Evolutionary conservation across 2,329 filamentous ascomycete genomes (phyloP), one percentile per base, ranked within the genome.

Genomic region (Orbilia brochopaga): DNA sequence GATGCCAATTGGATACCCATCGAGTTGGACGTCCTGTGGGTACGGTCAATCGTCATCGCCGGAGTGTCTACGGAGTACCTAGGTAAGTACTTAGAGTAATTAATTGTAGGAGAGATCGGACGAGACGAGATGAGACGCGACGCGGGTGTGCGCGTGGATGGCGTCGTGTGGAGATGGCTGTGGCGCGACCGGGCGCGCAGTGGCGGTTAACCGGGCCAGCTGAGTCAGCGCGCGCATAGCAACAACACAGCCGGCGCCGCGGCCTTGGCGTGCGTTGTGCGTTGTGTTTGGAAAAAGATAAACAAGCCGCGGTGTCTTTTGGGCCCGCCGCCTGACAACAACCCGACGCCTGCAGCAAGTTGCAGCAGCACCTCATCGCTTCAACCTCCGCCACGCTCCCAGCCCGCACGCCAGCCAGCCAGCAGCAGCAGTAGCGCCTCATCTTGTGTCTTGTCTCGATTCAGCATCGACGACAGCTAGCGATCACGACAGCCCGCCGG

Each of bases 211-310:
- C 27, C 27, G 27, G 27, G 8, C 4, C 4, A 32, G 27, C 27
- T 32, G 27, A 32, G 27, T 32, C 27, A 32, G 27, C 27, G 27
- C 4, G 15, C 44, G 44, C n/a, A 19, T 42, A 42, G 44, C 44
- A 23, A 23, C 44, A 48, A 2, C 37, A 13, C 37, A 23, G 51
- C 53, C 11, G 11, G 11, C 8, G 19, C 3, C 37, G 37, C 5
- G 4, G 51, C 54, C 66, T 61, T 70, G 66, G 66, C 54, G 44
- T 70, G 66, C 40, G 66, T 70, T 61, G 66, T 51, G 59, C 44
- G 44, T 48, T 67, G 66, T 70, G 66, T 70, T 70, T 70, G 66
- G 66, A 55, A 70, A 70, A 70, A 70, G 66, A 70, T 70, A 70
- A 70, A 70, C 66, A 70, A 69, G 48, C 44, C 54, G 53, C 53